phyloP scores from a whole-genome alignment of 352 stramenopile genomes.

The Globisporangium solare region DNA sequence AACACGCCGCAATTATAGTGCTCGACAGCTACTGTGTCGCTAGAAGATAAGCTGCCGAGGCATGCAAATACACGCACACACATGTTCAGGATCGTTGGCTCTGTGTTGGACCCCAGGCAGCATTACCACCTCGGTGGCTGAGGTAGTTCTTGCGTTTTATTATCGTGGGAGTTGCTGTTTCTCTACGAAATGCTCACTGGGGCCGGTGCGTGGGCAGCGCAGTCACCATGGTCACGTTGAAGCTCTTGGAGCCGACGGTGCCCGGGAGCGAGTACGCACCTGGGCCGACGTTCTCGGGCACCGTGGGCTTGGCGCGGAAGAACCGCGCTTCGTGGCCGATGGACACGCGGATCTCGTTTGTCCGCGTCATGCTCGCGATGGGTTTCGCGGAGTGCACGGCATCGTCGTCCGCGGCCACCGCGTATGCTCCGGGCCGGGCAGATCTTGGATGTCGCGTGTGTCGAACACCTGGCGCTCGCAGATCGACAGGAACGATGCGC shows the following conservation, averaged over 20 bases:
- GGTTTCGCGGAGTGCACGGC: background rate
- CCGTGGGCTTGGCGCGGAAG: slow-evolving; percentile 47
- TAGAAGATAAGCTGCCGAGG: background rate
- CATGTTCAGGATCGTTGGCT: too few species aligned
- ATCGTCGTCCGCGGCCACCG: slow-evolving; percentile 4
- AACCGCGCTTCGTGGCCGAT: slow-evolving; percentile 37
- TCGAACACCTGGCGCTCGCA: slow-evolving; percentile 40
- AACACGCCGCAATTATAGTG: too few species aligned
- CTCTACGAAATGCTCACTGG: background rate
- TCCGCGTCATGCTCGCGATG: slow-evolving; percentile 22
- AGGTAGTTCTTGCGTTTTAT: background rate
- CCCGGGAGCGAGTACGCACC: slow-evolving; percentile 48
- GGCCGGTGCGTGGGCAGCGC: too few species aligned
- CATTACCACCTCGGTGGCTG: background rate
- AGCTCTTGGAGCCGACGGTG: slow-evolving; percentile 58
- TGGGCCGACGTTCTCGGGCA: slow-evolving; percentile 40
- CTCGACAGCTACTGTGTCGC: background rate
- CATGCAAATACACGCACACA: background rate
- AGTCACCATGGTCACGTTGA: slow-evolving; percentile 56
- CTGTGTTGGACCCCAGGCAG: background rate
- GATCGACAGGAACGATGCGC: slow-evolving; percentile 37
- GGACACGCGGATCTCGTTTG: slow-evolving; percentile 32
- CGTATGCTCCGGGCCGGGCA: slow-evolving; percentile 54
- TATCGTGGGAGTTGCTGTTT: background rate
- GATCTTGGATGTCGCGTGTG: slow-evolving; percentile 27